Evolutionary conservation across 1,284 basidiomycete genomes (phyloP).

Genomic region (Lentinula novae-zelandiae): DNA sequence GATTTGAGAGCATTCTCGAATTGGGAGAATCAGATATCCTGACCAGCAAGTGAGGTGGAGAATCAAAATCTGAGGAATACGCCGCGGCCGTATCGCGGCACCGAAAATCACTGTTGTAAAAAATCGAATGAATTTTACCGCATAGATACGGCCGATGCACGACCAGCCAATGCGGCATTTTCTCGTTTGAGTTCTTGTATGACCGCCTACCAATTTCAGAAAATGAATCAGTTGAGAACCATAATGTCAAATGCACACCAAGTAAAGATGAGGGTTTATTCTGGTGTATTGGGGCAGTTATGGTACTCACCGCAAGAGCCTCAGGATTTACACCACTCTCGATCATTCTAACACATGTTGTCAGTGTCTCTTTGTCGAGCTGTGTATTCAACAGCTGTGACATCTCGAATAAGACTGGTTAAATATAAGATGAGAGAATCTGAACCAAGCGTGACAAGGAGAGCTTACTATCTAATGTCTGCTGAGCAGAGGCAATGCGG

Average conservation of each 20-base stretch:
- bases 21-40: neutral
- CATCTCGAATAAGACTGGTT: slow-evolving; percentile 73
- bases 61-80: neutral
- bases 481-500: slow-evolving; percentile 67
- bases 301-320: slow-evolving; percentile 69
- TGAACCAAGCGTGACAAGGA: neutral
- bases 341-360: slow-evolving; percentile 80
- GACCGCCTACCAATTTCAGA: slow-evolving; percentile 48
- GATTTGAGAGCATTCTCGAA: neutral
- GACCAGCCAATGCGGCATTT: slow-evolving; percentile 31
- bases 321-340: slow-evolving; percentile 85
- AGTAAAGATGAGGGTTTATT: neutral
- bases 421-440: neutral
- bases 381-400: slow-evolving; percentile 81
- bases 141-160: neutral
- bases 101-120: neutral
- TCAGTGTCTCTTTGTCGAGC: slow-evolving; percentile 78
- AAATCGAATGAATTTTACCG: neutral
- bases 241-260: neutral
- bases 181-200: slow-evolving; percentile 73
- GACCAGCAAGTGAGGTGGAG: neutral
- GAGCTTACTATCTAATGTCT: slow-evolving; percentile 74
- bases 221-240: neutral
- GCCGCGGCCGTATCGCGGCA: neutral
- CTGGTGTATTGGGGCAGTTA: too few relatives aligned